A percentile compares a stretch with the other conserved stretches of the same genome.
Evolutionary conservation across 2,329 filamentous ascomycete genomes (phyloP).

Genomic region (Hirsutella rhossiliensis): DNA sequence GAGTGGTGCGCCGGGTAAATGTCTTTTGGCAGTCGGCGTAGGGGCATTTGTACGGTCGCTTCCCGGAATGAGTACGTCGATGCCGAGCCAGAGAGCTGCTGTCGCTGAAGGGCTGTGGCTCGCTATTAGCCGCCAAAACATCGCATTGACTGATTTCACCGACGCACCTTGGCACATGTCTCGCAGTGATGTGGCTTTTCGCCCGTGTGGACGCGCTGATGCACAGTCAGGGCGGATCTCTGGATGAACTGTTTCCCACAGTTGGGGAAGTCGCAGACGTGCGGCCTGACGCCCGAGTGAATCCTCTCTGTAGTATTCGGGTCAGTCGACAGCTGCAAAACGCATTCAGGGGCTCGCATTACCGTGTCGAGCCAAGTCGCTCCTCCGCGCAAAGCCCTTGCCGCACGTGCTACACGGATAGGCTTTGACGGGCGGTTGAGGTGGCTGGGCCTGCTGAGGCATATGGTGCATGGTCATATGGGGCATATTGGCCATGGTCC

Average conservation of each 20-base stretch:
- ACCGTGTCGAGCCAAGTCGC: constrained; percentile 93
- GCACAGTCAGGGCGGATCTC: constrained; percentile 86
- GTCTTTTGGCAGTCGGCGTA: constrained; percentile 98
- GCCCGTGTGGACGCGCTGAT: constrained; percentile 89
- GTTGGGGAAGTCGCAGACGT: constrained; percentile 77
- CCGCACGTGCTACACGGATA: constrained; percentile 83
- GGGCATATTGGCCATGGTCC: constrained; percentile 20
- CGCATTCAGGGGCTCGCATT: not conserved
- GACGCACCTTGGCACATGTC: constrained; percentile 79
- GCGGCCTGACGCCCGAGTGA: constrained; percentile 80
- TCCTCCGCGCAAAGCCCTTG: constrained; percentile 86
- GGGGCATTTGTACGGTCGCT: constrained; percentile 92
- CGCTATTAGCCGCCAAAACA: not conserved
- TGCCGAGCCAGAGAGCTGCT: constrained; percentile 89
- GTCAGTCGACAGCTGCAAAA: not conserved
- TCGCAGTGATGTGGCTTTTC: constrained; percentile 99
- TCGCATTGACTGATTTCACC: not conserved
- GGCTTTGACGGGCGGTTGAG: constrained; percentile 43
- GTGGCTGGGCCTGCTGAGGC: constrained; percentile 18
- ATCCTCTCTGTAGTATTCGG: constrained; percentile 64
- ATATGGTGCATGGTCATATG: constrained; percentile 27
- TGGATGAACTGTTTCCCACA: constrained; percentile 98
- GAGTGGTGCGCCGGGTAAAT: constrained; percentile 86
- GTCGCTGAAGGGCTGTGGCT: constrained; percentile 76
- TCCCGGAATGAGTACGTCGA: constrained; percentile 88